phyloP scores from a whole-genome alignment of 148 eudicot species.

The Rhododendron ovatum region DNA sequence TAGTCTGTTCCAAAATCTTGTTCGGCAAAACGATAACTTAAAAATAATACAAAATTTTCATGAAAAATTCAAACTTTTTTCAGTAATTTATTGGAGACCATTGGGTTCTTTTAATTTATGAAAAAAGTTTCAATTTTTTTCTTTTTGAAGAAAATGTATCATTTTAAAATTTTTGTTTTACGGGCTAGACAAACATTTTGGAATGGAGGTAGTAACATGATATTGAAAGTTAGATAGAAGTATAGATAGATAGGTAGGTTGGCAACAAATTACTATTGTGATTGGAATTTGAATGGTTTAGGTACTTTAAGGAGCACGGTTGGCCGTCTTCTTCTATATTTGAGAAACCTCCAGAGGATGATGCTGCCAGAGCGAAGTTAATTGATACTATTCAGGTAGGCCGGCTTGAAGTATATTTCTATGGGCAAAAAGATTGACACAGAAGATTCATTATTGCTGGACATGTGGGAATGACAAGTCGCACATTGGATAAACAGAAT shows the following conservation, averaged over 20 bases:
- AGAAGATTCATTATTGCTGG: background rate
- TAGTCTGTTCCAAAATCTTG: too few relatives aligned
- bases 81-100: background rate
- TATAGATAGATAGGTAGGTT: too few relatives aligned
- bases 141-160: background rate
- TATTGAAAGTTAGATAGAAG: background rate
- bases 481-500: background rate
- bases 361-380: constrained; percentile 62
- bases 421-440: background rate
- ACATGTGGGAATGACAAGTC: background rate
- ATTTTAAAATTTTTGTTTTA: too few relatives aligned
- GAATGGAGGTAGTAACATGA: background rate
- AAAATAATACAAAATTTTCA: too few relatives aligned
- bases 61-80: too few relatives aligned
- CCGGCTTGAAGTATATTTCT: background rate
- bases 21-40: background rate
- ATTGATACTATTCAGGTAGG: constrained; percentile 66
- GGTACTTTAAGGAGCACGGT: constrained; percentile 97
- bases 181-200: too few relatives aligned
- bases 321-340: constrained; percentile 82
- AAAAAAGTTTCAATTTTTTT: too few relatives aligned
- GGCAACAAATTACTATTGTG: background rate
- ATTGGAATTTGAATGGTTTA: constrained; percentile 17
- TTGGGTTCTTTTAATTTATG: background rate
- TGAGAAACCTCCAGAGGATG: constrained; percentile 58